phyloP scores from a whole-genome alignment of 2,329 filamentous ascomycete genomes.

The Aspergillus aculeatinus region DNA sequence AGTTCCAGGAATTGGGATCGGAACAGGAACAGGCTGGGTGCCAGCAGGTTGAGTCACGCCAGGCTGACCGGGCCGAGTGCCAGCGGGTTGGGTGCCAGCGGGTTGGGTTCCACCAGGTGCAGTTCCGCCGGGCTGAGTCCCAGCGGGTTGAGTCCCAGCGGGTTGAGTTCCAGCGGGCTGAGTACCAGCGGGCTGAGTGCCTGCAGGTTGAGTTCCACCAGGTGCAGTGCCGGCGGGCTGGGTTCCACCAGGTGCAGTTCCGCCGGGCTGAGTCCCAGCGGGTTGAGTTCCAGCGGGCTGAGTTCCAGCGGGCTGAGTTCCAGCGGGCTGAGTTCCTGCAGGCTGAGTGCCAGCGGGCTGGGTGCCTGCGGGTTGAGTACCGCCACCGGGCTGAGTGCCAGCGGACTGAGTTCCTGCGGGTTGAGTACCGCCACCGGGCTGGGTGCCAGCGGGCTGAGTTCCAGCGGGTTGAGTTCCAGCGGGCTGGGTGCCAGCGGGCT shows the following conservation, averaged over 20 bases:
- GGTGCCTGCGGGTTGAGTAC: not conserved
- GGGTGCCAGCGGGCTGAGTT: not conserved
- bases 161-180: not conserved
- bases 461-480: not conserved
- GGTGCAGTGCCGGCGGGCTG: not conserved
- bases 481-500: not conserved
- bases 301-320: not conserved
- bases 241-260: not conserved
- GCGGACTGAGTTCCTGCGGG: too few relatives aligned
- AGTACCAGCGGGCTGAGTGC: too few relatives aligned
- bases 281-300: not conserved
- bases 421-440: too few relatives aligned
- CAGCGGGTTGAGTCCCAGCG: not conserved
- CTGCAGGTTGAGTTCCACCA: too few relatives aligned
- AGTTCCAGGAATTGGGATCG: too few relatives aligned
- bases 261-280: not conserved
- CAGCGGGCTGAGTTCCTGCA: not conserved
- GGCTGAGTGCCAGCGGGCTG: not conserved
- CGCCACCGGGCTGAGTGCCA: not conserved
- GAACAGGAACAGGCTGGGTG: not conserved
- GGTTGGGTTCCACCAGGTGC: not conserved
- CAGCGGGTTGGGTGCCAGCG: not conserved
- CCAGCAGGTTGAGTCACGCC: constrained; percentile 1
- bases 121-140: not conserved
- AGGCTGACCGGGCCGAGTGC: constrained; percentile 1